Percentiles rank a stretch among this genome's conserved stretches.
These are phyloP conservation scores for Claviceps capensis DNA, from an alignment of 2,329 filamentous ascomycete genomes.

Conservation along the genomic window DNA sequence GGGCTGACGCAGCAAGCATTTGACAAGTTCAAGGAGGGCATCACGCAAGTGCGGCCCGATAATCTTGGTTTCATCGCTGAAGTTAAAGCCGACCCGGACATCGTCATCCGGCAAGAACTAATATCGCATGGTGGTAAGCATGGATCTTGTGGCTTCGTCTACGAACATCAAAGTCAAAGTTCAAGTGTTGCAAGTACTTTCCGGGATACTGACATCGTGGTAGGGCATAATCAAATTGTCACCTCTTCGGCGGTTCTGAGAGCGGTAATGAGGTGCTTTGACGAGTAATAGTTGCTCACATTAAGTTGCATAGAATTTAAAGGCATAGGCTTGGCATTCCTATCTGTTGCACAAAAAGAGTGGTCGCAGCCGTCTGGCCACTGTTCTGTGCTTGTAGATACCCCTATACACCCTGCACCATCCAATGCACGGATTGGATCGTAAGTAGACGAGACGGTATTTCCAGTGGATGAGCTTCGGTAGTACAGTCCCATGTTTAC, in stretches of 20 bases:
- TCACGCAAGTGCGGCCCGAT: constrained; percentile 26
- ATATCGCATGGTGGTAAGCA: constrained; percentile 40
- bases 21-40: constrained; percentile 30
- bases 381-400: no score
- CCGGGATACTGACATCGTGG: neutral
- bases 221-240: constrained; percentile 59
- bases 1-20: constrained; percentile 24
- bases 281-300: constrained; percentile 11
- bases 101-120: constrained; percentile 39
- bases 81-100: constrained; percentile 29
- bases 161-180: neutral
- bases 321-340: no score
- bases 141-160: neutral
- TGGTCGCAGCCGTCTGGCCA: no score
- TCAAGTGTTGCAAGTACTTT: neutral
- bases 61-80: constrained; percentile 34
- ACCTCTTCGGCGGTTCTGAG: constrained; percentile 49
- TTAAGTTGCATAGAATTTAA: neutral
- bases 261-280: constrained; percentile 54
- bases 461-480: no score
- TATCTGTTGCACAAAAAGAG: no score
- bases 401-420: no score
- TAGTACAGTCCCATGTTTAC: no score
- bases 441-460: no score
- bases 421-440: no score